Evolutionary conservation across 495 filamentous ascomycete species (phyloP), one percentile per base, ranked within the genome.

Genomic region (Daldinia decipiens): DNA sequence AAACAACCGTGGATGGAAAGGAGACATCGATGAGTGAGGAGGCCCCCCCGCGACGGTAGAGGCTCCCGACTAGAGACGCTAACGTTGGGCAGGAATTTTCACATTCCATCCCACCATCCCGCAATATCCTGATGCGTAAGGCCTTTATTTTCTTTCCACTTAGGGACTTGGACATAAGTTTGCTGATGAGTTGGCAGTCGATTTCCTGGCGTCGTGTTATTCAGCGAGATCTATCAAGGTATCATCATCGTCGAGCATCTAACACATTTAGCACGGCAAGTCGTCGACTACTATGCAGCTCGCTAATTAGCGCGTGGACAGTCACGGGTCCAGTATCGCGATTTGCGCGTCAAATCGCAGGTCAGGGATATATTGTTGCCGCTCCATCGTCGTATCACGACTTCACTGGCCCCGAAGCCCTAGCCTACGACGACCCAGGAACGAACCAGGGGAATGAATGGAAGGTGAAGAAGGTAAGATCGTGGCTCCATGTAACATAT

Each of bases 211-310:
- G 92, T 98, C 1, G 92, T 93, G 6, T 82, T 97, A 45, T 98
- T 97, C 79, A 94, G 91, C 77, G 94, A 98, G 81, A 98, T 98
- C 71, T 98, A 98, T 75, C 94, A 98, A 89, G 94, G 93, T 93
- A 71, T 50, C 67, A 62, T 70, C 29, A 68, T 56, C 61, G 19
- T 38, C 27, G 31, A 36, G 15, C 15, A 63, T 38, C 26, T 11
- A 32, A 19, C 24, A 50, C 15, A 63, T 38, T 17, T 11, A 32
- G 27, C 24, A 50, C 36, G 29, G 36, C 54, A 59, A 31, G 52
- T 66, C 61, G 39, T 36, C 62, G 31, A 40, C 21, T 32, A 31
- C 55, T 55, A 65, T 72, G 47, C 50, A 59, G 65, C 61, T 60
- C 19, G 57, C 61, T 76, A 59, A 54, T 19, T 62, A 61, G 59